A percentile compares a stretch with the other conserved stretches of the same genome.
phyloP scores from a whole-genome alignment of 495 filamentous ascomycete species.

The Immersiella caudata region DNA sequence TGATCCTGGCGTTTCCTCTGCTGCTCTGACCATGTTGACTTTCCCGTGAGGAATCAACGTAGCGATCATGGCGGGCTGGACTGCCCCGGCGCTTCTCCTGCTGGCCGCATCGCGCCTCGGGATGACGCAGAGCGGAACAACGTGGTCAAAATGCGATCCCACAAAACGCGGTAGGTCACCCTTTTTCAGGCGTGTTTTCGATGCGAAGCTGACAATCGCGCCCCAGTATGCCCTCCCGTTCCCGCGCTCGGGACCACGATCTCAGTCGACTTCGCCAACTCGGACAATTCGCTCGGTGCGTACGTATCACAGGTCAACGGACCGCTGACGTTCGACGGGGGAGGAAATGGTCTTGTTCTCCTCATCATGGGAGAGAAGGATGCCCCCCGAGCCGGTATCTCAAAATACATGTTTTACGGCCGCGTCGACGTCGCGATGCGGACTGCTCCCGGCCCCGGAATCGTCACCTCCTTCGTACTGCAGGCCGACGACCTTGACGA shows the following conservation, averaged over 20 bases:
- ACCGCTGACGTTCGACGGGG: not conserved
- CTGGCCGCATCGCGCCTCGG: too few species aligned
- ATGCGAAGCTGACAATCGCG: too few species aligned
- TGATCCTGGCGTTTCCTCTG: too few species aligned
- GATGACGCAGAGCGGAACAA: too few species aligned
- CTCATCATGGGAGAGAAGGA: conserved; percentile 73
- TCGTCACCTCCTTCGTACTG: conserved; percentile 83
- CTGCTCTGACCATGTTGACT: too few species aligned
- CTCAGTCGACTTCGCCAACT: not conserved
- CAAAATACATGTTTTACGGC: conserved; percentile 80
- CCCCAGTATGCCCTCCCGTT: not conserved
- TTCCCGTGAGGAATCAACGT: too few species aligned
- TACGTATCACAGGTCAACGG: not conserved
- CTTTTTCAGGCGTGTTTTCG: too few species aligned
- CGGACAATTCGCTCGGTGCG: not conserved
- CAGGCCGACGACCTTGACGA: conserved; percentile 92
- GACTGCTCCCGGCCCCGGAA: conserved; percentile 65
- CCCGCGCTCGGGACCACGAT: not conserved
- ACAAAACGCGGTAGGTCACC: too few species aligned
- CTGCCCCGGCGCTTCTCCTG: too few species aligned
- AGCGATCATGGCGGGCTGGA: too few species aligned
- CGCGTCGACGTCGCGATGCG: conserved; percentile 66
- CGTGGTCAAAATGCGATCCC: too few species aligned
- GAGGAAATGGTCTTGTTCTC: conserved; percentile 47
- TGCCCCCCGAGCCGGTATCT: conserved; percentile 70